These are phyloP conservation scores for Ascomycota sp. DNA, from an alignment of 2,329 filamentous ascomycete species.

Conservation along the genomic window DNA sequence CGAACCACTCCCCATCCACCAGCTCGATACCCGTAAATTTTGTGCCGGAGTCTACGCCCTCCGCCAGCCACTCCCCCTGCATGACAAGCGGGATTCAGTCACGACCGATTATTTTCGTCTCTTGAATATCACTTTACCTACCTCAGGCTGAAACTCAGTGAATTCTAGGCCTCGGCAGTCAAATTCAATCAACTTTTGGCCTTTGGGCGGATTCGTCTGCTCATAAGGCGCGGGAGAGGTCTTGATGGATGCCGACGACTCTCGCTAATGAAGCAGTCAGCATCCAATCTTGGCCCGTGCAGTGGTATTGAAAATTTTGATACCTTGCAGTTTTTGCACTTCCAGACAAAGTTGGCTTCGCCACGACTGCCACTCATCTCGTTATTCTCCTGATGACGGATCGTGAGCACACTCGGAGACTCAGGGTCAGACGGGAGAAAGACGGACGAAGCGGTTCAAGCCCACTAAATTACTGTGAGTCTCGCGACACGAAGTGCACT, in stretches of 20 bases:
- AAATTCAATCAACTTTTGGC: slow-evolving; percentile 66
- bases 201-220: slow-evolving; percentile 49
- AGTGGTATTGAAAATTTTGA: slow-evolving; percentile 3
- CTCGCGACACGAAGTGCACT: slow-evolving; percentile 95
- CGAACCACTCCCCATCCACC: slow-evolving; percentile 85
- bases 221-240: slow-evolving; percentile 52
- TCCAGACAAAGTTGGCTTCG: slow-evolving; percentile 99
- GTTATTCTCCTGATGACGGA: slow-evolving; percentile 49
- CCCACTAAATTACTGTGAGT: slow-evolving; percentile 70
- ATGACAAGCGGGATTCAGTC: no score
- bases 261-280: slow-evolving; percentile 34
- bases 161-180: slow-evolving; percentile 93
- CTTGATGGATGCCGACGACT: slow-evolving; percentile 72
- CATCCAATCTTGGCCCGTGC: not conserved
- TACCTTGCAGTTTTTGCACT: slow-evolving; percentile 94
- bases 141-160: slow-evolving; percentile 73
- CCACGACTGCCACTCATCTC: slow-evolving; percentile 85
- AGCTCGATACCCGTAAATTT: slow-evolving; percentile 72
- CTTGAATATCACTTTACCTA: slow-evolving; percentile 15
- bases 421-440: not conserved
- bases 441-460: slow-evolving; percentile 68
- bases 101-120: no score
- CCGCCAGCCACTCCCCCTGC: slow-evolving; percentile 82
- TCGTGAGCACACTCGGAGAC: not conserved
- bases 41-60: slow-evolving; percentile 58